These are phyloP conservation scores for Trichoderma aggressivum DNA, from an alignment of 2,329 filamentous ascomycete species.

Conservation along the genomic window DNA sequence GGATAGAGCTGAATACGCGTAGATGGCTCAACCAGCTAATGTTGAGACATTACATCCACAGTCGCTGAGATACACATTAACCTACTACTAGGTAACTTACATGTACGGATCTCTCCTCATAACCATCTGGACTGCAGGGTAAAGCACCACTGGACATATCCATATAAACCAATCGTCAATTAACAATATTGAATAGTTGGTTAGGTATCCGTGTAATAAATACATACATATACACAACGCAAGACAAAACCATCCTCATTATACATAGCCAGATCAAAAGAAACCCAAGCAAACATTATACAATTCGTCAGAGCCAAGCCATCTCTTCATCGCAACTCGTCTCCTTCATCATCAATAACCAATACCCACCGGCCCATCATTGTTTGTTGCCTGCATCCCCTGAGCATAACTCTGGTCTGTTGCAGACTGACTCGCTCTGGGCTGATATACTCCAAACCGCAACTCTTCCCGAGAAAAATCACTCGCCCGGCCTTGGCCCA, in stretches of 20 bases:
- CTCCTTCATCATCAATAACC: background rate
- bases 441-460: background rate
- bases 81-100: no score
- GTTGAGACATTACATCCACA: background rate
- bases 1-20: background rate
- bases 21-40: background rate
- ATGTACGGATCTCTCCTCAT: no score
- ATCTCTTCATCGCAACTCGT: background rate
- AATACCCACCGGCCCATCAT: background rate
- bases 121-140: background rate
- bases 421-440: background rate
- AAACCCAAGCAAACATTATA: background rate
- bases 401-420: background rate
- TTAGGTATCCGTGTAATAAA: background rate
- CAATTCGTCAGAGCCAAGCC: background rate
- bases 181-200: background rate
- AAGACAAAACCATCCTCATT: background rate
- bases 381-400: conserved; percentile 14
- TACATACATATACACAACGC: background rate
- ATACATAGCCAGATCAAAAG: background rate
- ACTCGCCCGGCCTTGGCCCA: background rate
- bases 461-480: background rate
- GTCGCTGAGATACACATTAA: background rate
- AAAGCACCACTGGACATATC: background rate
- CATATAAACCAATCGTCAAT: background rate